Conservation (phyloP, 2,329 filamentous ascomycete species). For the Fusarium annulatum region DNA sequence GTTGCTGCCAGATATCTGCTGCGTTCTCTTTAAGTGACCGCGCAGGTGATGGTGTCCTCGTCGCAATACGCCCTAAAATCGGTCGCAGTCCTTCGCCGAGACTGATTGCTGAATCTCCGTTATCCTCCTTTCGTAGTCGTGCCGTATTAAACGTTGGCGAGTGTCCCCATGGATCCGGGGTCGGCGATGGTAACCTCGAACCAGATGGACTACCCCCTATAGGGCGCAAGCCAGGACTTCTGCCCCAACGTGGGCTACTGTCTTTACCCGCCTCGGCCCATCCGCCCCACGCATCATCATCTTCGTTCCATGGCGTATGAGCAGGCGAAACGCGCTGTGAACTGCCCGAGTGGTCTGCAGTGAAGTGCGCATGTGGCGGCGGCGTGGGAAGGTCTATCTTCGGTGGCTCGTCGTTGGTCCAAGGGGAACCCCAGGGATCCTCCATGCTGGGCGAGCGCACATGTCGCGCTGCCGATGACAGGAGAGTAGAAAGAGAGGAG, state of each 20-base stretch:
- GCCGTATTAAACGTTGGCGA: constrained; percentile 33
- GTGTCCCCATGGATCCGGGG: constrained; percentile 43
- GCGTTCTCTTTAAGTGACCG: constrained; percentile 23
- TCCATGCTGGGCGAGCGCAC: constrained; percentile 61
- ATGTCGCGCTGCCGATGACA: constrained; percentile 46
- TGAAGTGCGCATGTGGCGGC: constrained; percentile 49
- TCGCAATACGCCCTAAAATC: constrained; percentile 10
- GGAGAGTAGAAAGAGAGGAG: not conserved
- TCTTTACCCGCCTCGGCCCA: constrained; percentile 49
- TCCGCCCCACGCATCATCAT: constrained; percentile 51
- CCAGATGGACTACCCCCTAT: constrained; percentile 39
- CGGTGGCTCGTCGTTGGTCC: constrained; percentile 56
- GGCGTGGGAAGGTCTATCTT: constrained; percentile 51
- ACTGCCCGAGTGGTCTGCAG: constrained; percentile 39
- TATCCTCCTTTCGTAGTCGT: constrained; percentile 33
- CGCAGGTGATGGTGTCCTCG: constrained; percentile 25
- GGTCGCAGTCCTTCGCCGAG: constrained; percentile 39
- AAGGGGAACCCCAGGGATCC: constrained; percentile 72
- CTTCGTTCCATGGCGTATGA: constrained; percentile 48
- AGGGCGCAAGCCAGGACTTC: constrained; percentile 49
- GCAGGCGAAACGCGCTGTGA: constrained; percentile 42
- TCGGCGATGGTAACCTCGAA: constrained; percentile 46
- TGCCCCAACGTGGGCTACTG: constrained; percentile 48
- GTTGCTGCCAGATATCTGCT: constrained; percentile 36
- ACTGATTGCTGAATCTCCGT: constrained; percentile 47